Evolutionary conservation across 192 early-diverging fungal species (phyloP).

Genomic region (Kickxella alabastrina): DNA sequence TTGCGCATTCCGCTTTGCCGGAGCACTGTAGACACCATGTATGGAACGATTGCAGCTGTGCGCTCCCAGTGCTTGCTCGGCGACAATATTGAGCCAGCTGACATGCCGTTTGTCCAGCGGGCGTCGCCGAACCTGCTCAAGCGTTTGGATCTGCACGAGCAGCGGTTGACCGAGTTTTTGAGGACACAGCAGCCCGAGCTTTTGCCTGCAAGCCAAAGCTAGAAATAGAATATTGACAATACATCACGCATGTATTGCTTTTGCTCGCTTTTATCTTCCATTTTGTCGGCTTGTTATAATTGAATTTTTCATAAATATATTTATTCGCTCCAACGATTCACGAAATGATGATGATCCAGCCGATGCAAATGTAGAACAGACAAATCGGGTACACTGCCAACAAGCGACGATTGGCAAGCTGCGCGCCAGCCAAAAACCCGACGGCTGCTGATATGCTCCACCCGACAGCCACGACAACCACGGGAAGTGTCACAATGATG

Average conservation of each 20-base stretch:
- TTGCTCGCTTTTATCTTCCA: too few relatives aligned
- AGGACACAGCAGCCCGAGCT: conserved; percentile 24
- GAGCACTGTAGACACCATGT: conserved; percentile 27
- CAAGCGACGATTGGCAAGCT: conserved; percentile 77
- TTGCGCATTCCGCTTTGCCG: conserved; percentile 32
- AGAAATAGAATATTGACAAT: neutral
- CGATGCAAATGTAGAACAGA: conserved; percentile 92
- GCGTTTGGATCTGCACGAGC: conserved; percentile 28
- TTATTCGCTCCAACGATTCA: conserved; percentile 4
- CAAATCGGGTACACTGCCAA: conserved; percentile 93
- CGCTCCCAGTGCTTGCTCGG: conserved; percentile 16
- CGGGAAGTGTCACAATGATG: conserved; percentile 68
- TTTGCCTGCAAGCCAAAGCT: conserved; percentile 9
- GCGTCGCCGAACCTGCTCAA: conserved; percentile 13
- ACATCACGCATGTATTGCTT: too few relatives aligned
- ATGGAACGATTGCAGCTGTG: conserved; percentile 22
- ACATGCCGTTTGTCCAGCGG: conserved; percentile 29
- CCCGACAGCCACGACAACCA: conserved; percentile 71
- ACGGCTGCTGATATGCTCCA: conserved; percentile 92
- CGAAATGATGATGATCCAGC: conserved; percentile 87
- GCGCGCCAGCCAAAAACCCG: conserved; percentile 84
- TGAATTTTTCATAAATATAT: too few relatives aligned
- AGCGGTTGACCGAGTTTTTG: conserved; percentile 26
- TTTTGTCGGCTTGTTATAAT: too few relatives aligned
- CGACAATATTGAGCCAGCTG: conserved; percentile 7